phyloP scores from a whole-genome alignment of 2,329 filamentous ascomycete genomes.

The Botrytis porri region DNA sequence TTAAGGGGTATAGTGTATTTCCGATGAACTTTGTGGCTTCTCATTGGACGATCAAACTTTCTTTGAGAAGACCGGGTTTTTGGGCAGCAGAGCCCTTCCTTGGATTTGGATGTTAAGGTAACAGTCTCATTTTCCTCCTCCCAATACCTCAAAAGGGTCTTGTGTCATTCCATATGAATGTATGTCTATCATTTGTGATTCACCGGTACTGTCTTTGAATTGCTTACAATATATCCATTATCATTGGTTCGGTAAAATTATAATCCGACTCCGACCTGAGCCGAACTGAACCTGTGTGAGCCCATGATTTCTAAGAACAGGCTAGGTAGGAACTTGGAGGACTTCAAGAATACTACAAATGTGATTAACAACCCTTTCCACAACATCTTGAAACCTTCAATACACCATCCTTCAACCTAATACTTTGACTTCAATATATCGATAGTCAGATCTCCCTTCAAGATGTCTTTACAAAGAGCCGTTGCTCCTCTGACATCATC shows the following conservation, averaged over 20 bases:
- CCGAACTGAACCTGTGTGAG: constrained; percentile 13
- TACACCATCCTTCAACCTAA: background rate
- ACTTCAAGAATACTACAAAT: constrained; percentile 8
- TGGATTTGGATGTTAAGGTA: background rate
- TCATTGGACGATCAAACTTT: background rate
- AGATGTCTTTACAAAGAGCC: constrained; percentile 36
- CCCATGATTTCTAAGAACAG: constrained; percentile 17
- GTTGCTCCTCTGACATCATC: constrained; percentile 36
- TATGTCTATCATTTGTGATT: background rate
- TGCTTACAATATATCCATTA: constrained; percentile 13
- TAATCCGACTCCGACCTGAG: constrained; percentile 10
- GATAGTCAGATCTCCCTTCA: background rate
- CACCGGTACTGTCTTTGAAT: background rate
- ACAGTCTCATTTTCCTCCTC: no score
- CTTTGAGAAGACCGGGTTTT: background rate
- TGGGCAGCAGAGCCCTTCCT: background rate
- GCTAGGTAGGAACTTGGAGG: background rate
- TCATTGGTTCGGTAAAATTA: constrained; percentile 16
- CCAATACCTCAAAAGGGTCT: no score
- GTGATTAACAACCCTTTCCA: background rate
- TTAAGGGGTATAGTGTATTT: background rate
- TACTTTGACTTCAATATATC: background rate
- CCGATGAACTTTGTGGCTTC: background rate
- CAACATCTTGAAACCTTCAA: background rate
- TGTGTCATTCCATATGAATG: background rate